Percentiles rank a stretch among this genome's conserved stretches.
These are phyloP conservation scores for Talaromyces thailandensis DNA, from an alignment of 495 filamentous ascomycete species.

Conservation along the genomic window DNA sequence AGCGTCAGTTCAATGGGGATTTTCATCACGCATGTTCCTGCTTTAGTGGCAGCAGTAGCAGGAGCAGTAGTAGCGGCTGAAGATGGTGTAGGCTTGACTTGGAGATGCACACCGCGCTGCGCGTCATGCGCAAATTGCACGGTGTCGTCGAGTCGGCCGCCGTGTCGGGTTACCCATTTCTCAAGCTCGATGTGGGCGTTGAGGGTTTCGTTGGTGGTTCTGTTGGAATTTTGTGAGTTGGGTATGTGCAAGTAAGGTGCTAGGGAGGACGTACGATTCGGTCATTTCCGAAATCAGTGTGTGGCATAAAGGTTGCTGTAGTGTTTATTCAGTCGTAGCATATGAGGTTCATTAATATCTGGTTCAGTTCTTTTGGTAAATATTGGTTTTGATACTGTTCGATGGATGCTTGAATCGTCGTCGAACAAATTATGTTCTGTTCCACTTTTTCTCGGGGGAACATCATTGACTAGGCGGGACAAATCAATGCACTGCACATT, in stretches of 20 bases:
- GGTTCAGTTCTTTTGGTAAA: not conserved
- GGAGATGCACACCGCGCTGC: slow-evolving; percentile 36
- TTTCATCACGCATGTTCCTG: slow-evolving; percentile 32
- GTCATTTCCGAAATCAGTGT: not conserved
- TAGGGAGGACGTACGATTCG: not conserved
- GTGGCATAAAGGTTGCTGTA: not conserved
- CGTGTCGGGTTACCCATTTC: slow-evolving; percentile 33
- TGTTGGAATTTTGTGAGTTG: slow-evolving; percentile 3
- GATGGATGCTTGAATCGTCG: not conserved
- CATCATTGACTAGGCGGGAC: no score
- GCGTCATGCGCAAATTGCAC: slow-evolving; percentile 32
- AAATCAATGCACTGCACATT: not conserved
- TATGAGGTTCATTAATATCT: not conserved
- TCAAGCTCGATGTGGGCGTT: slow-evolving; percentile 22
- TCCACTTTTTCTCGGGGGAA: not conserved
- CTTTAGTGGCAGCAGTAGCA: slow-evolving; percentile 11
- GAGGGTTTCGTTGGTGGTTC: slow-evolving; percentile 11
- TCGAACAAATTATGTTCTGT: not conserved
- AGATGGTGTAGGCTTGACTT: slow-evolving; percentile 20
- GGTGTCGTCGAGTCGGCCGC: slow-evolving; percentile 31
- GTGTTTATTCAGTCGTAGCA: not conserved
- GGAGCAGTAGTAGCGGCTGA: not conserved
- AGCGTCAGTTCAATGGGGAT: slow-evolving; percentile 38
- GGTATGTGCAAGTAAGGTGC: not conserved
- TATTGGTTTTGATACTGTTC: not conserved